Evolutionary conservation across 179 eudicot species (phyloP), one percentile per base, ranked within the genome.

Genomic region (Camellia oleifera): DNA sequence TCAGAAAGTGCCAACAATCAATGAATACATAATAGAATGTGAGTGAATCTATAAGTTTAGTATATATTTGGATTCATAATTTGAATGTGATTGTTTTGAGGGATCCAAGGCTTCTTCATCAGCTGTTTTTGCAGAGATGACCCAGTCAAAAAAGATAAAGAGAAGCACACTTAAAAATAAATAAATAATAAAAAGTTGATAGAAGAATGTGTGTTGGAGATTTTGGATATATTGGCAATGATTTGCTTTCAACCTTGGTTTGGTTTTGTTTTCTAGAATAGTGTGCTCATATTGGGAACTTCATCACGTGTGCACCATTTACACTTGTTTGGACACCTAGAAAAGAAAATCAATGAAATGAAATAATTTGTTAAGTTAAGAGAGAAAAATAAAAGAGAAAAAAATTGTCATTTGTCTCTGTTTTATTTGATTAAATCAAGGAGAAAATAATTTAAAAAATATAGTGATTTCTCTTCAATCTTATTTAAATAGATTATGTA

Each of bases 231-330:
- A 48, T 79, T 40, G 76, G 52, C 7, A 15, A 60, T 48, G 52
- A 48, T 4, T 26, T 72, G 77, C 74, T 79, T 74, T 68, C 82
- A 72, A 79, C 72, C 63, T 72, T 79, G 72, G 75, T 79, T 79
- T 79, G 70, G 71, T 79, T 45, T 46, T 72, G 67, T 20, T 63
- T 4, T 63, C 52, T 57, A 57, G 3, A 2, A 0, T 57, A 2
- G 11, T 14, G 17, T 13, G 17, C 61, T 3, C 61, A 3, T 9
- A 57, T 6, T 6, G 61, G 13, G 61, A 6, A 11, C 12, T 6
- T 57, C 11, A 57, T 14, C 61, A 57, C 61, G 61, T 57, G 61
- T 13, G 13, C 61, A 57, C 61, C 61, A 57, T 53, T 7, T 32
- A 0, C 40, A 32, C 40, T 32, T 32, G 40, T 32, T 32, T 32